Conservation (phyloP, 2,329 filamentous ascomycete species). For the Neonectria neomacrospora region DNA sequence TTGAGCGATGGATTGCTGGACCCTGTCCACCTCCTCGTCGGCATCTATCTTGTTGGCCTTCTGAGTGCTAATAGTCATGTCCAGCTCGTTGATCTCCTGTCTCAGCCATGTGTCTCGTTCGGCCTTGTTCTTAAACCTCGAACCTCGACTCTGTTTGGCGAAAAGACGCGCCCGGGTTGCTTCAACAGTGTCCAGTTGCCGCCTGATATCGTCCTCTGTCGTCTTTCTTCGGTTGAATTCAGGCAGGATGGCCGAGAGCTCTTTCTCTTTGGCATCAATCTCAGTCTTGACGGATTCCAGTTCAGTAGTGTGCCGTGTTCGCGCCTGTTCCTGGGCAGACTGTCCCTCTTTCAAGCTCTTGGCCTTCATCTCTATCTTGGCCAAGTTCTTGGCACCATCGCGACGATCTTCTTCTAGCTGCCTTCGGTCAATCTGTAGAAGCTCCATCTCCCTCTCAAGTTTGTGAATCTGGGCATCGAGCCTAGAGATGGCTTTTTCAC, state of each 20-base stretch:
- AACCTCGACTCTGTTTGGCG: constrained; percentile 90
- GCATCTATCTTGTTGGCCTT: constrained; percentile 88
- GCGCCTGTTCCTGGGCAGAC: constrained; percentile 78
- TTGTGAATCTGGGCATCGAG: constrained; percentile 84
- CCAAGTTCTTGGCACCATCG: constrained; percentile 80
- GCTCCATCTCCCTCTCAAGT: constrained; percentile 83
- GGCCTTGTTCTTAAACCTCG: constrained; percentile 86
- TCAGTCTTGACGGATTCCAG: constrained; percentile 77
- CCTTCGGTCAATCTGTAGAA: constrained; percentile 83
- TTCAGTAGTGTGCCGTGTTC: constrained; percentile 76
- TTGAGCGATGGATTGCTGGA: constrained; percentile 76
- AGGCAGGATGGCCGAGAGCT: constrained; percentile 80
- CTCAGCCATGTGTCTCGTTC: constrained; percentile 88
- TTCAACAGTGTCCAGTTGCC: constrained; percentile 80
- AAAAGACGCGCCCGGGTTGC: constrained; percentile 82
- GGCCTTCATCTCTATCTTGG: constrained; percentile 86
- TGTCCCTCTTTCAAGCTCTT: constrained; percentile 87
- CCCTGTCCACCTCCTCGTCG: constrained; percentile 80
- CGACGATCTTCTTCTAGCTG: constrained; percentile 92
- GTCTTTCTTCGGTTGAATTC: constrained; percentile 78
- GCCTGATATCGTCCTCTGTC: constrained; percentile 76
- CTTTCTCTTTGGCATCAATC: constrained; percentile 79
- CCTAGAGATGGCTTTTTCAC: constrained; percentile 80
- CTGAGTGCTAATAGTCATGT: constrained; percentile 78
- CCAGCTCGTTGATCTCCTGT: constrained; percentile 82